These are phyloP conservation scores for Pleurotus pulmonarius DNA, from an alignment of 768 basidiomycete species.

Conservation along the genomic window DNA sequence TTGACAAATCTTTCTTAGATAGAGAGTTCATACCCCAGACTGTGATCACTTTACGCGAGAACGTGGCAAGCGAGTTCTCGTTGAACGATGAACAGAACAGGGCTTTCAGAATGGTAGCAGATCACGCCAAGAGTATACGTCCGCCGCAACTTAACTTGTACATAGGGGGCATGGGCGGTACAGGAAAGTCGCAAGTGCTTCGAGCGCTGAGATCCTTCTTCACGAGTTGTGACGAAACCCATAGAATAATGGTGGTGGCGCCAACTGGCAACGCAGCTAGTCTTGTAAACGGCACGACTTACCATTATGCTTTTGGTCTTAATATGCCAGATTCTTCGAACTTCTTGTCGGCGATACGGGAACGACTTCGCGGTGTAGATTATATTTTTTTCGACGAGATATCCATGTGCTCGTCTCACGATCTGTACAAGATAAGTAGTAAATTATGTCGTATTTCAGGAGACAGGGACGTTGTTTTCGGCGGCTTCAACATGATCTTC, in stretches of 20 bases:
- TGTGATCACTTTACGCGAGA: neutral
- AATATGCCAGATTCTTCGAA: conserved; percentile 1
- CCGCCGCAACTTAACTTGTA: conserved; percentile 13
- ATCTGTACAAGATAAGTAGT: conserved; percentile 19
- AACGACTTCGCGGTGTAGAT: conserved; percentile 16
- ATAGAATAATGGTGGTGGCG: conserved; percentile 15
- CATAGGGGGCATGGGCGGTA: conserved; percentile 16
- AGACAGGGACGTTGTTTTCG: conserved; percentile 16
- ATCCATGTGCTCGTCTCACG: conserved; percentile 27
- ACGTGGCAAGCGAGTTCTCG: too few relatives aligned
- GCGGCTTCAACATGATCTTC: conserved; percentile 26
- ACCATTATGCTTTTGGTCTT: conserved; percentile 16
- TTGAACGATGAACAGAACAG: conserved; percentile 20
- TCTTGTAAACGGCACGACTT: conserved; percentile 16
- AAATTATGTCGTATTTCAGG: conserved; percentile 15
- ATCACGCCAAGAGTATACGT: conserved; percentile 11
- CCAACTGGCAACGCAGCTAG: conserved; percentile 22
- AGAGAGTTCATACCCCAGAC: conserved; percentile 1
- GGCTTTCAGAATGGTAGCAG: conserved; percentile 19
- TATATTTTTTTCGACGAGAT: conserved; percentile 33
- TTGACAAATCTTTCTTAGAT: conserved; percentile 22
- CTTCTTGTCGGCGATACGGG: too few relatives aligned
- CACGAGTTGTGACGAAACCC: conserved; percentile 5
- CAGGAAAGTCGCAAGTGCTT: conserved; percentile 15
- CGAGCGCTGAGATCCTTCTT: conserved; percentile 14